Percentiles rank a stretch among this genome's conserved stretches.
These are phyloP conservation scores for Ophiocordyceps polyrhachis-furcata DNA, from an alignment of 2,329 filamentous ascomycete genomes.

Conservation along the genomic window DNA sequence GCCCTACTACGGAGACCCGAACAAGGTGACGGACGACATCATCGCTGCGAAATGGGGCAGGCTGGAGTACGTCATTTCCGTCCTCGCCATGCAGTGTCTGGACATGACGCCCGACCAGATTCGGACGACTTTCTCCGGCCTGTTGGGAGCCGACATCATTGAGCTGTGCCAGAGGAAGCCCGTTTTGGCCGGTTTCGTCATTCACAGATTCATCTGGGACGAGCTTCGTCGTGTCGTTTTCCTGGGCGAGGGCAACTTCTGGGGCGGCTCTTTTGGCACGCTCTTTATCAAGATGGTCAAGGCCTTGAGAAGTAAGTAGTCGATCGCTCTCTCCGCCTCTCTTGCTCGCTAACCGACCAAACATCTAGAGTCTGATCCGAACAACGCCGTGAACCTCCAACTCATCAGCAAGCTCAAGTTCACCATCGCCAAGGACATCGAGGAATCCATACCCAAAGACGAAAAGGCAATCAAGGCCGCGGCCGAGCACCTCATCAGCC, in stretches of 20 bases:
- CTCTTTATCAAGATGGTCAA: not conserved
- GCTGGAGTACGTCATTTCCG: not conserved
- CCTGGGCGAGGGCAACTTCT: not conserved
- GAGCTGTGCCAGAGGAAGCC: not conserved
- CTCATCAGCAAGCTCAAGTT: slow-evolving; percentile 1
- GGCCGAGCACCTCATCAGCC: not conserved
- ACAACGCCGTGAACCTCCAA: not conserved
- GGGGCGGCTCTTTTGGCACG: not conserved
- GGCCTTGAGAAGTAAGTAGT: not conserved
- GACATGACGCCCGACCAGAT: not conserved
- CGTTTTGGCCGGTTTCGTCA: not conserved
- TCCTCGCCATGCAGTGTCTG: not conserved
- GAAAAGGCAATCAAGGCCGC: not conserved
- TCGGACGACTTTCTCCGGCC: not conserved
- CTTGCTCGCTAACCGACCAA: not conserved
- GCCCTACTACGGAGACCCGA: slow-evolving; percentile 1
- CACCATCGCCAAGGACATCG: not conserved
- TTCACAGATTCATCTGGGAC: not conserved
- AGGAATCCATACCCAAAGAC: not conserved
- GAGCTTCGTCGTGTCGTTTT: not conserved
- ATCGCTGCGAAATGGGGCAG: not conserved
- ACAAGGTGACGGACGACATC: not conserved
- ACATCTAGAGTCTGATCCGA: not conserved
- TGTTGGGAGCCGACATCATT: not conserved
- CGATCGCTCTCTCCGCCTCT: not conserved